Base-by-base conservation (phyloP, 768 basidiomycete species). In the Psilocybe sp. region DNA sequence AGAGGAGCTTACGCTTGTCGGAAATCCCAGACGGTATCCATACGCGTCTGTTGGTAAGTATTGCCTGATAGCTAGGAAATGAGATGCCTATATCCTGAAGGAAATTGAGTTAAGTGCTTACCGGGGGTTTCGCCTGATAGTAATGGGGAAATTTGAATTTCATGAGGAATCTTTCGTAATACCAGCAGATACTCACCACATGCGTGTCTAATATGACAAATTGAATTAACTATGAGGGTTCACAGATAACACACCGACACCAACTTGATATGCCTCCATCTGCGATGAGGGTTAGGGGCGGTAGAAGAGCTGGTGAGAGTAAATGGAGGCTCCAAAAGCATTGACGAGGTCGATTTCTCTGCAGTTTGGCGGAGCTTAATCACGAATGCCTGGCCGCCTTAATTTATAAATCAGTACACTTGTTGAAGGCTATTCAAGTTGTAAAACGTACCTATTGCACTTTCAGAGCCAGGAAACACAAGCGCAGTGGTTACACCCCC, bases 401-500 rank as follows among this genome's bases (percentile, higher is more conserved):
- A 7, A 7, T 4, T 3, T 28, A 28, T 3, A 28, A 7, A 7
- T 28, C 23, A 28, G 7, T 28, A 3, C 23, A 7, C 7, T 4
- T 28, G 3, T 34, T 5, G 36, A 16, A 45, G 36, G 38, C 16
- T n/a, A n/a, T 12, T 36, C 18, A 20, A 39, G 23, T 14, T 14
- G 19, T 19, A 12, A n/a, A 40, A 31, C 32, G 59, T 60, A 81
- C 82, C 84, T 41, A 87, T 84, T 11, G 81, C 81, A 60, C 81
- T 76, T 10, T 72, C 80, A 40, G 82, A 86, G 0, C 89, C 90
- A 3, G 92, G 92, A 1, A 93, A 72, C 16, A 93, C 71, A 32
- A 90, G 73, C 2, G 86, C 76, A 0, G 87, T 87, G 0, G 91
- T 92, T 12, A 92, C 78, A 9, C 92, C 92, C 8, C 92, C 90